Percentiles rank a stretch among this genome's conserved stretches.
These are phyloP conservation scores for Plectranthus barbatus DNA, from an alignment of 257 asterid species.

Conservation along the genomic window DNA sequence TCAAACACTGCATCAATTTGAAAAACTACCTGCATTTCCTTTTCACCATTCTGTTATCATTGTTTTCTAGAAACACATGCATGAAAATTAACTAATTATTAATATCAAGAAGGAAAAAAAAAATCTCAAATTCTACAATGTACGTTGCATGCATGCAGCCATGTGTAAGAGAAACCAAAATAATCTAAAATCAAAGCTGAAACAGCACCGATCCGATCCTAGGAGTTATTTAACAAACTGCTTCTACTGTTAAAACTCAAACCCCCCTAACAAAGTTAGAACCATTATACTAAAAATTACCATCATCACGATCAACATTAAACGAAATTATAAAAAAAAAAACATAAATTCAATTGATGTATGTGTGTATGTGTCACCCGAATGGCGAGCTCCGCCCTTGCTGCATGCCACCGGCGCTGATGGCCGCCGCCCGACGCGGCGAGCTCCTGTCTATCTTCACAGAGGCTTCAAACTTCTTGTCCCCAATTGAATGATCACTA, in stretches of 20 bases:
- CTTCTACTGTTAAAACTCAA: background rate
- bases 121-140: background rate
- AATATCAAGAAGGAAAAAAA: background rate
- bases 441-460: constrained; percentile 33
- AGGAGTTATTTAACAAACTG: constrained; percentile 11
- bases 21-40: background rate
- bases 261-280: constrained; percentile 10
- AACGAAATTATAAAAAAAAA: background rate
- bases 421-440: constrained; percentile 35
- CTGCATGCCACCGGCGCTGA: constrained; percentile 36
- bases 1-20: background rate
- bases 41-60: background rate
- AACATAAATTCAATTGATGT: background rate
- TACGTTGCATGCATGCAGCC: constrained; percentile 26
- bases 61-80: background rate
- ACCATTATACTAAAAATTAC: background rate
- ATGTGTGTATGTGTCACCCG: constrained; percentile 23
- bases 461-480: constrained; percentile 25
- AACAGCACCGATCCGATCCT: constrained; percentile 3
- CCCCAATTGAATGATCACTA: constrained; percentile 21
- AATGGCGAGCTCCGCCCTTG: constrained; percentile 59
- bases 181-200: constrained; percentile 4
- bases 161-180: background rate
- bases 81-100: background rate
- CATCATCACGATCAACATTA: background rate